Percentiles rank a stretch among this genome's conserved stretches.
phyloP scores from a whole-genome alignment of 305 asterid species.

The Fraxinus platypoda region DNA sequence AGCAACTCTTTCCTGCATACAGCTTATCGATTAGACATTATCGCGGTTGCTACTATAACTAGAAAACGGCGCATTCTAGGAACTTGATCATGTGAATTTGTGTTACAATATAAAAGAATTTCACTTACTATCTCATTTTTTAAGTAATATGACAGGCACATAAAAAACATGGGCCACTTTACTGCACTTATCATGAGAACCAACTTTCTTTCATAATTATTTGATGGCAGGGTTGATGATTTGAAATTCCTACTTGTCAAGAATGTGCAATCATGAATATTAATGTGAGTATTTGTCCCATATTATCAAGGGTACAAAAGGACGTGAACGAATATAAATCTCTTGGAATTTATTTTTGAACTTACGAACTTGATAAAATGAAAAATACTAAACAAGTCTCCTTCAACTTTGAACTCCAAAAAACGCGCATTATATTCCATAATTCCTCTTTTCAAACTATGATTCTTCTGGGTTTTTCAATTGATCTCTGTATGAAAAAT shows the following conservation, averaged over 20 bases:
- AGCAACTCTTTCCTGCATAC: slow-evolving; percentile 58
- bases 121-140: background rate
- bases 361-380: background rate
- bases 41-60: slow-evolving; percentile 5
- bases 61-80: background rate
- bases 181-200: background rate
- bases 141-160: background rate
- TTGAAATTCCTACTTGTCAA: background rate
- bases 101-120: background rate
- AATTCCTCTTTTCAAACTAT: background rate
- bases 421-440: background rate
- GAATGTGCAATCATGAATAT: background rate
- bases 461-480: background rate
- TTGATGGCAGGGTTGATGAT: background rate
- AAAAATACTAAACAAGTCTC: background rate
- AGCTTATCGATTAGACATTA: slow-evolving; percentile 29
- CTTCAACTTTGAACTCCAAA: background rate
- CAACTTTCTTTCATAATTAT: background rate
- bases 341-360: background rate
- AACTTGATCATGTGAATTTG: background rate
- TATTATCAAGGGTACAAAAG: background rate
- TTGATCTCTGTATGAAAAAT: background rate
- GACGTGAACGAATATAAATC: background rate
- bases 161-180: background rate
- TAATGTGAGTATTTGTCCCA: background rate